phyloP scores from a whole-genome alignment of 768 basidiomycete genomes.

The Mycena capillaripes region DNA sequence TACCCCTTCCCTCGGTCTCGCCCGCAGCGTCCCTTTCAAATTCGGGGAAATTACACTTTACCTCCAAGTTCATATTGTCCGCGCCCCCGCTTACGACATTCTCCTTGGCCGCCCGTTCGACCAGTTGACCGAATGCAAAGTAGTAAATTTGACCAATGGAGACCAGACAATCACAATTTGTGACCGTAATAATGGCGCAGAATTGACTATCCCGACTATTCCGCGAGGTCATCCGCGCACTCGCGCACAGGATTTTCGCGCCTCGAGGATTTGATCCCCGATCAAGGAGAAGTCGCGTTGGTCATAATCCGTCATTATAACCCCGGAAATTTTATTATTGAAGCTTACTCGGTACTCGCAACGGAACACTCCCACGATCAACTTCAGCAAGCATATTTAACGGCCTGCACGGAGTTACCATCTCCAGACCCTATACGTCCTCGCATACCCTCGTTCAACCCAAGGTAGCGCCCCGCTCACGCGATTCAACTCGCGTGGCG shows the following conservation, averaged over 20 bases:
- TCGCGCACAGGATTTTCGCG: neutral
- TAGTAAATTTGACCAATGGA: neutral
- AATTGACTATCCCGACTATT: neutral
- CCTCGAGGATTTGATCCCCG: neutral
- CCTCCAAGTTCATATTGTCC: neutral
- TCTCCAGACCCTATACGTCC: neutral
- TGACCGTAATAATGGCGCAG: neutral
- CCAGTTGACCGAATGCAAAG: neutral
- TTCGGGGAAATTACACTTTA: neutral
- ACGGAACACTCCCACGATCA: neutral
- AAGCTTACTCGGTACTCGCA: neutral
- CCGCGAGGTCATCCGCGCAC: neutral
- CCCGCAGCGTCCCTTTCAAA: neutral
- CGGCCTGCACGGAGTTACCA: neutral
- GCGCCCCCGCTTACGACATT: neutral
- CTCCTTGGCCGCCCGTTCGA: neutral
- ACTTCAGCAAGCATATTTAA: neutral
- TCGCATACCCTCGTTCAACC: neutral
- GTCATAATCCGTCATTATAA: neutral
- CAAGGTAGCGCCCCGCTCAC: neutral
- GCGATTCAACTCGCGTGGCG: neutral
- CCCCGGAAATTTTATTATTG: neutral
- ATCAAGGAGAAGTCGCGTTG: neutral
- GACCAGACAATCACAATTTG: neutral
- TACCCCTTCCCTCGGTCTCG: constrained; percentile 18